phyloP scores from a whole-genome alignment of 768 basidiomycete genomes.

The Termitomyces sp. region DNA sequence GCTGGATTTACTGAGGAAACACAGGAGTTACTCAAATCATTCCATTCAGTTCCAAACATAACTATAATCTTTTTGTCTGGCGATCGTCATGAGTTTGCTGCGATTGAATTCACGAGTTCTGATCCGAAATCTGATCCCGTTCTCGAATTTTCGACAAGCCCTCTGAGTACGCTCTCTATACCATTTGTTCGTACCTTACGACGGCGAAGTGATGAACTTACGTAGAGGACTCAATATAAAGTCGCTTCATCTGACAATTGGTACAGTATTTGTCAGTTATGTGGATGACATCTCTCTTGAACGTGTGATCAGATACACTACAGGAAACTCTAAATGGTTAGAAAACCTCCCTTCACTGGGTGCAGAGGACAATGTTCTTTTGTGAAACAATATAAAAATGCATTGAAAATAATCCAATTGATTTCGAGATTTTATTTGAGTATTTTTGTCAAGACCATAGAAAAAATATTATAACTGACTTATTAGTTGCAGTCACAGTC shows the following conservation, averaged over 20 bases:
- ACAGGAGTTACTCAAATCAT: slow-evolving; percentile 43
- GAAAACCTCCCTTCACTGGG: no score
- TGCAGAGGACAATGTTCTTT: no score
- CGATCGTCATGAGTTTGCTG: slow-evolving; percentile 77
- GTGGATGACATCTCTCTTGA: slow-evolving; percentile 45
- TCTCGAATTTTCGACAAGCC: slow-evolving; percentile 64
- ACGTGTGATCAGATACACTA: slow-evolving; percentile 49
- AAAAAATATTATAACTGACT: no score
- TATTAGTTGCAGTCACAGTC: no score
- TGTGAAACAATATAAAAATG: no score
- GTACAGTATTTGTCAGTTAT: slow-evolving; percentile 15
- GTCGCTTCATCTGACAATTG: slow-evolving; percentile 20
- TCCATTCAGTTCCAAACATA: slow-evolving; percentile 70
- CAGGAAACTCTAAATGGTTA: slow-evolving; percentile 66
- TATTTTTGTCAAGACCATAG: no score
- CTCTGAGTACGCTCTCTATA: slow-evolving; percentile 65
- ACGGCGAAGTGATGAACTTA: slow-evolving; percentile 34
- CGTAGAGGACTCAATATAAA: slow-evolving; percentile 27
- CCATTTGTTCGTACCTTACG: slow-evolving; percentile 53
- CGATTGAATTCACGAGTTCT: slow-evolving; percentile 49
- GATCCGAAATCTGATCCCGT: slow-evolving; percentile 33
- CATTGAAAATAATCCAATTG: no score
- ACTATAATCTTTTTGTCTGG: slow-evolving; percentile 62
- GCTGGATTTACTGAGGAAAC: slow-evolving; percentile 59
- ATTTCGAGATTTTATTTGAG: no score